Evolutionary conservation across 768 basidiomycete genomes (phyloP), one percentile per base, ranked within the genome.

Genomic region (Trametes cingulata): DNA sequence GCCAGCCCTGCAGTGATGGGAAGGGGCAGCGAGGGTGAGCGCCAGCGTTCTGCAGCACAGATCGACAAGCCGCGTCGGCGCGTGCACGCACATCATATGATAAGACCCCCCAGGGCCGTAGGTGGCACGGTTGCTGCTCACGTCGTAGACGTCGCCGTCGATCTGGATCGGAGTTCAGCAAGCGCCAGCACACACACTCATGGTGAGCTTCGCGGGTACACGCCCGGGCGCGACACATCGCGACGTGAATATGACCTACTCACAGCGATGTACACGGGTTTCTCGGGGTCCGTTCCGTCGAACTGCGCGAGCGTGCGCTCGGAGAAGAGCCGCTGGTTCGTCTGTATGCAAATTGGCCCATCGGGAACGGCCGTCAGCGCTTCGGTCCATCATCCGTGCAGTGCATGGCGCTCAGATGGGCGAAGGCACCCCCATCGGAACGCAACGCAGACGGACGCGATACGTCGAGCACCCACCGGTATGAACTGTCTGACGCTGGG

Each of bases 71-170:
- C 40, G 50, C 29, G n/a, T 45, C 22, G 63, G 24, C 41, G 46
- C 52, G 51, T 43, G 48, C 66, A 71, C 83, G 63, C 69, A 88
- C 89, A 90, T 80, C 69, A 84, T 77, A 66, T 86, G 80, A 75
- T 93, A 93, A 41, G 90, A 83, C 39, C 94, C 95, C 14, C 95
- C 95, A 39, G 87, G 90, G 52, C 95, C 93, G 72, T 98, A 98
- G 10, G 82, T 79, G 20, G 88, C 80, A 59, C 80, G 78, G 65
- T 86, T 86, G 61, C 82, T 80, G n/a, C 87, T 84, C 52, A 98
- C 95, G 69, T 98, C 95, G 74, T 87, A 98, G 8, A 98, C 93
- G 52, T 91, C 90, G 13, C 91, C 91, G 70, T 94, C 92, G 71
- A 98, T 90, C 92, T 93, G 70, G 47, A 60, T 37, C 20, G 59